These are phyloP conservation scores for Ogataea saltuana DNA, from an alignment of 805 yeast species.

Conservation along the genomic window DNA sequence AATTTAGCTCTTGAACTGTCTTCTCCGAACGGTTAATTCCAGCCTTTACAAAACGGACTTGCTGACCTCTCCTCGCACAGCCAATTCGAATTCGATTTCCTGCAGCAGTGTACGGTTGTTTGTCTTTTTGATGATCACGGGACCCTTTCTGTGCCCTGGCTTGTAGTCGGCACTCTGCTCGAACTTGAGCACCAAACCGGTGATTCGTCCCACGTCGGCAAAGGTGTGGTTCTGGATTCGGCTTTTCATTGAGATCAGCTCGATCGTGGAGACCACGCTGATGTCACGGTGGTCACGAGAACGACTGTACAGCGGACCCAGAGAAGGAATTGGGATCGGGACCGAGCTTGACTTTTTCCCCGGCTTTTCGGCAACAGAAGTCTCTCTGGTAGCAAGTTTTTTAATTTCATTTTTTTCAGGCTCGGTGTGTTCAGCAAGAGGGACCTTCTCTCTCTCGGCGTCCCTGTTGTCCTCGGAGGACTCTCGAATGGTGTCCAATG, in stretches of 20 bases:
- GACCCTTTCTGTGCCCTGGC: slow-evolving; percentile 7
- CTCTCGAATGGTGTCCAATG: slow-evolving; percentile 13
- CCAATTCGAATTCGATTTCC: slow-evolving; percentile 19
- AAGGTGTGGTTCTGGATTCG: slow-evolving; percentile 15
- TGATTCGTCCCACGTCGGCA: slow-evolving; percentile 23
- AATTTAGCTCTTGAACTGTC: no score
- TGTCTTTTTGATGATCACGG: slow-evolving; percentile 16
- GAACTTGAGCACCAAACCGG: slow-evolving; percentile 20
- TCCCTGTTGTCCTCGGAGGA: slow-evolving; percentile 9
- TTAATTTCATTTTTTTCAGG: background rate
- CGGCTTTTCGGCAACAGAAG: background rate
- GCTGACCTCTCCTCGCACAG: slow-evolving; percentile 17
- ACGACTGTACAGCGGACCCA: slow-evolving; percentile 16
- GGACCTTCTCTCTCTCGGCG: background rate
- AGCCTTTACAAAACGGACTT: slow-evolving; percentile 10
- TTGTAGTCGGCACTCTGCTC: slow-evolving; percentile 18
- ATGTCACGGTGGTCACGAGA: slow-evolving; percentile 16
- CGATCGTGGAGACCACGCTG: slow-evolving; percentile 17
- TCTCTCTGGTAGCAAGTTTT: background rate
- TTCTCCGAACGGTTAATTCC: no score
- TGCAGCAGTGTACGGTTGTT: slow-evolving; percentile 17
- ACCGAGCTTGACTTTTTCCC: background rate
- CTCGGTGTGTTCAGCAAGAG: background rate
- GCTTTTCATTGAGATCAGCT: slow-evolving; percentile 23
- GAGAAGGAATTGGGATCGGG: slow-evolving; percentile 17